A percentile compares a stretch with the other conserved stretches of the same genome.
Conservation (phyloP, 805 yeast genomes). For the Naumovozyma castellii region DNA sequence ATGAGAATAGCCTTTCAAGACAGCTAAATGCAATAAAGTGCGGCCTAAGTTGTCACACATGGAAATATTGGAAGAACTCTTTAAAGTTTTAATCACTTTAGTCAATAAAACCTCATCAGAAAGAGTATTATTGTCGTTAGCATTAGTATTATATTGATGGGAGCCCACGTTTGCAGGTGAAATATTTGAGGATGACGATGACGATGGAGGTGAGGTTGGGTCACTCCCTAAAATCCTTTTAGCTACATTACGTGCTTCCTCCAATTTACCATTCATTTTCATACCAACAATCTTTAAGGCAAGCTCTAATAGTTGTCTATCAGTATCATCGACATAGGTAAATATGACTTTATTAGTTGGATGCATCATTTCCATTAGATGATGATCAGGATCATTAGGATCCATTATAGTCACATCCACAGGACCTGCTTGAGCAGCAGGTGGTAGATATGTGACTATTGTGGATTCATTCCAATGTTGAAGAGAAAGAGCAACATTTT, state of each 20-base stretch:
- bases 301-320: slow-evolving; percentile 84
- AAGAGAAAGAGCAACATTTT: slow-evolving; percentile 66
- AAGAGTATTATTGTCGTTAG: not conserved
- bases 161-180: slow-evolving; percentile 7
- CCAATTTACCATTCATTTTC: slow-evolving; percentile 92
- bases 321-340: slow-evolving; percentile 92
- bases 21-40: slow-evolving; percentile 77
- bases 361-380: slow-evolving; percentile 8
- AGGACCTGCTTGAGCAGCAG: slow-evolving; percentile 82
- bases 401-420: slow-evolving; percentile 78
- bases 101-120: slow-evolving; percentile 35
- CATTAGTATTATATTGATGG: not conserved
- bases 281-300: slow-evolving; percentile 95
- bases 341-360: slow-evolving; percentile 41
- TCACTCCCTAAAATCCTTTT: slow-evolving; percentile 70
- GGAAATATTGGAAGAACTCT: slow-evolving; percentile 72
- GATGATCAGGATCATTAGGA: slow-evolving; percentile 20
- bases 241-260: slow-evolving; percentile 91
- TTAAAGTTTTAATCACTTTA: slow-evolving; percentile 53
- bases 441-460: slow-evolving; percentile 87
- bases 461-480: slow-evolving; percentile 96
- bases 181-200: slow-evolving; percentile 3
- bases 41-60: slow-evolving; percentile 78
- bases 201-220: slow-evolving; percentile 5
- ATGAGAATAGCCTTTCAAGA: slow-evolving; percentile 58